Evolutionary conservation across 2,329 filamentous ascomycete genomes (phyloP), one percentile per base, ranked within the genome.

Genomic region (Neospermospora avenae): DNA sequence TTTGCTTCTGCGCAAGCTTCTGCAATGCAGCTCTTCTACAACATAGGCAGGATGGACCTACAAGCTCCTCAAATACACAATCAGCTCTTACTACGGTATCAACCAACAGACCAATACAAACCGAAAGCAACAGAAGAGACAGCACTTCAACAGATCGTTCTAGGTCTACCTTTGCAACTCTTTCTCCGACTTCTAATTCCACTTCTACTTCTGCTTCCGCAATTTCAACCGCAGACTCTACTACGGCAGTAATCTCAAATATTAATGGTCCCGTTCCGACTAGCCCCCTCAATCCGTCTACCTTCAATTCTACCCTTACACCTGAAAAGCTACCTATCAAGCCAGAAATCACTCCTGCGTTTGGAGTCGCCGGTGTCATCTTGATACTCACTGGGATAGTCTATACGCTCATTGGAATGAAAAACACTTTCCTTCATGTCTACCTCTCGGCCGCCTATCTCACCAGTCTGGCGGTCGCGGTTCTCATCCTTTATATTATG

Each of bases 401-500:
- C 6, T 88, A 95, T 71, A 81, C 84, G 7, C 75, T 96, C 20
- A 82, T 96, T 66, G 93, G 93, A 1, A 91, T 96, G 70, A 93
- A 91, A 74, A 91, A 91, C 69, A 81, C 83, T 73, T 87, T 84
- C 84, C 81, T 93, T 13, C 88, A 95, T 71, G 86, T 89, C 16
- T 96, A 89, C 73, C 82, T 96, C 59, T 95, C 92, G 14, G 84
- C 88, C 0, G 89, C 85, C 4, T 93, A 89, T 68, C 78, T 95
- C 25, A 81, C 84, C 22, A 83, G 86, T 46, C 76, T 97, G 37
- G 86, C 89, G 16, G 86, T 95, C 13, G 85, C 89, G 0, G 88
- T 96, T 2, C 78, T 98, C 22, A 91, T 97, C 57, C 75, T 96
- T 46, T 97, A 97, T 72, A 87, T 97, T 41, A 95, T 96, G 88